A percentile compares a stretch with the other conserved stretches of the same genome.
These are phyloP conservation scores for Tricholoma terreum DNA, from an alignment of 768 basidiomycete genomes.

Conservation along the genomic window DNA sequence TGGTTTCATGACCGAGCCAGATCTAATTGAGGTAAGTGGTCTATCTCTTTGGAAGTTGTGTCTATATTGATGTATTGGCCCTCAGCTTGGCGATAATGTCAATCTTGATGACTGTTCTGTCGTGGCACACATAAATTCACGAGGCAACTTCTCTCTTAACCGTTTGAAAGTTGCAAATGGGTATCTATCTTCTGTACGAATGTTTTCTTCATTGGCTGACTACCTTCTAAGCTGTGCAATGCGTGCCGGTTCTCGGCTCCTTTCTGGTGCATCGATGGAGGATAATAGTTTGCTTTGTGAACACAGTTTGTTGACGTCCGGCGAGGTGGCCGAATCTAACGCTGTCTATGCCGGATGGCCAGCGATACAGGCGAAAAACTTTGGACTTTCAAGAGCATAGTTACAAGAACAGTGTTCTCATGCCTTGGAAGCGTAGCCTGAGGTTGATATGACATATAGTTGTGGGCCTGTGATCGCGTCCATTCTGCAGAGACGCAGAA, in stretches of 20 bases:
- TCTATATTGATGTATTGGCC: too few species aligned
- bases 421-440: too few species aligned
- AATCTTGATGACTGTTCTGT: conserved; percentile 44
- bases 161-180: conserved; percentile 38
- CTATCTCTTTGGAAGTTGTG: too few species aligned
- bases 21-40: conserved; percentile 39
- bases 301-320: conserved; percentile 44
- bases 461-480: too few species aligned
- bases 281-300: conserved; percentile 45
- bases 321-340: conserved; percentile 41
- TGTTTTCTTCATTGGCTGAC: neutral
- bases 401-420: too few species aligned
- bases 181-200: conserved; percentile 11
- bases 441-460: too few species aligned
- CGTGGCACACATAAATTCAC: conserved; percentile 46
- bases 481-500: too few species aligned
- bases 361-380: conserved; percentile 16
- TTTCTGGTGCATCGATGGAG: conserved; percentile 51
- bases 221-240: conserved; percentile 32
- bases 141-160: conserved; percentile 44
- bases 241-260: conserved; percentile 42
- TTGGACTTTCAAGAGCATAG: too few species aligned
- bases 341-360: conserved; percentile 43
- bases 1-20: conserved; percentile 47
- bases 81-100: conserved; percentile 39